phyloP scores from a whole-genome alignment of 2,329 filamentous ascomycete genomes.

The Fusarium sp. region DNA sequence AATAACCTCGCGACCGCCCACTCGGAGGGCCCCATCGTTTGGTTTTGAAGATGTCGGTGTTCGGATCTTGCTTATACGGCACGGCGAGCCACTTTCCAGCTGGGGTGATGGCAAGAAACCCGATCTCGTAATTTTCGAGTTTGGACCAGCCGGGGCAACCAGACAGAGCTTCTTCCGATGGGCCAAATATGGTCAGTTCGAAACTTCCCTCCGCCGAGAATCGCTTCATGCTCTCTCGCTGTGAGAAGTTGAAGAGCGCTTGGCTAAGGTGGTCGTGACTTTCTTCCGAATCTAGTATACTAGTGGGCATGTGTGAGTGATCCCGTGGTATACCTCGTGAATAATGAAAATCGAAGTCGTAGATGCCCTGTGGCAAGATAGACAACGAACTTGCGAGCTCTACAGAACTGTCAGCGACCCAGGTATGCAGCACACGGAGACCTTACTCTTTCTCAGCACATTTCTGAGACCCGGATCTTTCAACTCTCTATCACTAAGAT shows the following conservation, averaged over 20 bases:
- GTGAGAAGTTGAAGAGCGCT: conserved; percentile 8
- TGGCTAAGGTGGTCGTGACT: background rate
- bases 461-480: background rate
- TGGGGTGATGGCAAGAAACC: background rate
- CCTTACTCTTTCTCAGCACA: background rate
- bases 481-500: conserved; percentile 9
- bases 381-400: background rate
- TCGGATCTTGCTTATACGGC: background rate
- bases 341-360: conserved; percentile 9
- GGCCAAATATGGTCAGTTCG: background rate
- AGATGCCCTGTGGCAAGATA: background rate
- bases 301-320: background rate
- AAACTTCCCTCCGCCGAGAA: conserved; percentile 6
- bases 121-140: conserved; percentile 4
- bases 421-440: accelerated
- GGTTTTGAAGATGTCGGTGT: background rate
- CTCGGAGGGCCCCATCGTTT: conserved; percentile 1
- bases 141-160: background rate
- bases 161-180: background rate
- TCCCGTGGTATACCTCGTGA: background rate
- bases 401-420: background rate
- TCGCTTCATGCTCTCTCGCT: background rate
- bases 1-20: background rate
- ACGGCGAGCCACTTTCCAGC: conserved; percentile 7
- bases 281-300: background rate